Base-by-base conservation (phyloP, 1,284 basidiomycete genomes). In the Heterobasidion irregulare region DNA sequence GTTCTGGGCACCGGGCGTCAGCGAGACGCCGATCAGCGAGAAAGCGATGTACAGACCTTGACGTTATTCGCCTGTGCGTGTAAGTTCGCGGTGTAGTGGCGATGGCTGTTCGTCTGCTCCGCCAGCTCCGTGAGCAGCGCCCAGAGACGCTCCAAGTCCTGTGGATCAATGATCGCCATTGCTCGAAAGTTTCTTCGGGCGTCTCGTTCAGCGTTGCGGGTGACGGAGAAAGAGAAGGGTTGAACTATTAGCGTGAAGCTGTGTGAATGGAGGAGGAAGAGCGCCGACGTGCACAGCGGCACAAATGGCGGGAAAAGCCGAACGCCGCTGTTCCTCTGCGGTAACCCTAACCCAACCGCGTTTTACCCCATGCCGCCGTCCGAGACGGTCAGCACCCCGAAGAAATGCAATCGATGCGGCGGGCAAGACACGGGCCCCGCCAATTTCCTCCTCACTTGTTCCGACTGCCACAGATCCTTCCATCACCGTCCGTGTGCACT, bases 101-200 rank as follows among this genome's bases (percentile, higher is more conserved):
- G 79, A 68, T 96, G 97, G 59, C 84, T 83, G 53, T 82, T 84
- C 54, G 97, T 79, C 70, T 97, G 93, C 57, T 93, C 89, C 62
- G 82, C 80, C 47, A 95, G 78, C 66, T 94, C 89, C 44, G 80
- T 80, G 41, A 94, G 86, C 10, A 92, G 71, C 16, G 72, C 68
- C 84, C 89, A 89, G 56, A 95, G 75, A 54, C 83, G 80, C 62
- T 75, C 71, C 47, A 92, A 73, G 61, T 87, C 84, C 47, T 73
- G 72, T 60, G 86, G 82, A 15, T 75, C 70, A 59, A 72, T 68
- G 57, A 75, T 71, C 53, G 70, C 68, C 74, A 78, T 76, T 10
- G 13, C 41, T 44, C 8, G 26, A 5, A 10, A 53, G 50, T n/a
- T 34, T 43, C n/a, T 9, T 51, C 9, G 15, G 15, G 36, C 50